Percentiles rank a stretch among this genome's conserved stretches.
Conservation (phyloP, 140 eudicot genomes). For the Ambrosia hybrid region DNA sequence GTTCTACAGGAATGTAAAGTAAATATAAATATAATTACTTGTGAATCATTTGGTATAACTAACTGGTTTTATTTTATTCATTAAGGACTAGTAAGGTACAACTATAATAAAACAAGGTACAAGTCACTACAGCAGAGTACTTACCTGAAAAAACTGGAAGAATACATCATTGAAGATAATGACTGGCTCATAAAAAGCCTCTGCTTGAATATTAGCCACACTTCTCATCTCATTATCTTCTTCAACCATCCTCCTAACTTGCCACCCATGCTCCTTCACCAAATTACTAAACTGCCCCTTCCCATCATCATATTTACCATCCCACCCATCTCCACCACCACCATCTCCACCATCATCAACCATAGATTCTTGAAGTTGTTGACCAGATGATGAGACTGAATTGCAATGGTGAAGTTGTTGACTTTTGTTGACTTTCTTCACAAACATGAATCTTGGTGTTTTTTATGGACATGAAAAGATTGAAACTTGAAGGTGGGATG, state of each 20-base stretch:
- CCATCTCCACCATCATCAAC: constrained; percentile 21
- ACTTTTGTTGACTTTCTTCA: constrained; percentile 35
- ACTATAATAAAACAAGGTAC: neutral
- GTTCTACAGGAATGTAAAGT: too few relatives aligned
- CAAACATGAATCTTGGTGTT: constrained; percentile 16
- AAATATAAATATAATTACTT: too few relatives aligned
- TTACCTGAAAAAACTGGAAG: constrained; percentile 78
- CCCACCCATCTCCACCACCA: constrained; percentile 17
- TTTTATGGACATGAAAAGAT: constrained; percentile 30
- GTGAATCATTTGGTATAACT: too few relatives aligned
- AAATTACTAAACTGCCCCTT: constrained; percentile 50
- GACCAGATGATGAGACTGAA: constrained; percentile 34
- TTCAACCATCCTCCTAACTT: constrained; percentile 83
- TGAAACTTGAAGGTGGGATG: constrained; percentile 20
- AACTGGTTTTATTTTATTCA: too few relatives aligned
- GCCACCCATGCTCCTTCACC: constrained; percentile 66
- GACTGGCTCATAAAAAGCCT: constrained; percentile 83
- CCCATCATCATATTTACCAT: constrained; percentile 24
- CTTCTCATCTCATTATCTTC: constrained; percentile 66
- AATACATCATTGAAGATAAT: constrained; percentile 60
- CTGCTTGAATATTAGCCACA: constrained; percentile 85
- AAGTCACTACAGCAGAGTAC: neutral
- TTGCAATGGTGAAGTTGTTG: constrained; percentile 24
- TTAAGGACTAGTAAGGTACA: neutral
- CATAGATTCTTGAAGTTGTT: constrained; percentile 29